Percentiles rank a stretch among this genome's conserved stretches.
Conservation (phyloP, 345 rosid species). For the Ailanthus altissimus region DNA sequence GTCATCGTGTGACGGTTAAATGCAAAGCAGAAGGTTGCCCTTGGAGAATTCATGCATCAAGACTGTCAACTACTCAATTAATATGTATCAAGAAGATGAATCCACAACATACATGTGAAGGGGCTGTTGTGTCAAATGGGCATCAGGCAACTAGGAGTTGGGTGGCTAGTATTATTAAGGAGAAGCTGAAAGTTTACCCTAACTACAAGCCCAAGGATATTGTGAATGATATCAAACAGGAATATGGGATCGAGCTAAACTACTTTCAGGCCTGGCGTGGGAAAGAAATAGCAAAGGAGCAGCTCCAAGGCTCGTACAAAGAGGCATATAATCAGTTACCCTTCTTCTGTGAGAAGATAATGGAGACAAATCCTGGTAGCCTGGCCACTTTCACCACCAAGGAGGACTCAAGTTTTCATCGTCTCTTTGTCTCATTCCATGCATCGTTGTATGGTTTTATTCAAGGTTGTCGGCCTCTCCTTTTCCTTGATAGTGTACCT, state of each 20-base stretch:
- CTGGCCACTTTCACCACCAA: constrained; percentile 75
- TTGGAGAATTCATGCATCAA: constrained; percentile 95
- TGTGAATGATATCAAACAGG: constrained; percentile 78
- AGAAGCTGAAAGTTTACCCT: constrained; percentile 75
- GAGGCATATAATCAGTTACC: constrained; percentile 89
- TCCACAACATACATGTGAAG: constrained; percentile 84
- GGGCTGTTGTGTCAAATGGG: constrained; percentile 63
- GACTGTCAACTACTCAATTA: constrained; percentile 85
- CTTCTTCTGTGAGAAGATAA: constrained; percentile 71
- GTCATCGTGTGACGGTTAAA: constrained; percentile 92
- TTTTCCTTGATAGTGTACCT: constrained; percentile 80
- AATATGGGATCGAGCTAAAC: constrained; percentile 84
- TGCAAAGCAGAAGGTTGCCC: constrained; percentile 97
- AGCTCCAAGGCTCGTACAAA: constrained; percentile 91
- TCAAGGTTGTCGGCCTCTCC: constrained; percentile 86
- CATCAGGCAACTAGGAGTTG: constrained; percentile 91
- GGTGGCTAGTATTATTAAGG: constrained; percentile 95
- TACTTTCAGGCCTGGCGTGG: constrained; percentile 98
- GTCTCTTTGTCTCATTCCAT: constrained; percentile 84
- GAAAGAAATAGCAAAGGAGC: constrained; percentile 94
- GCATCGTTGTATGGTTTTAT: constrained; percentile 76
- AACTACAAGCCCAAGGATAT: constrained; percentile 95
- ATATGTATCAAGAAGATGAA: constrained; percentile 92
- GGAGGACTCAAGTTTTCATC: constrained; percentile 92
- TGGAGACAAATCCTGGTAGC: constrained; percentile 88